These are phyloP conservation scores for Elsinoe perseae DNA, from an alignment of 2,329 filamentous ascomycete species.

Conservation along the genomic window DNA sequence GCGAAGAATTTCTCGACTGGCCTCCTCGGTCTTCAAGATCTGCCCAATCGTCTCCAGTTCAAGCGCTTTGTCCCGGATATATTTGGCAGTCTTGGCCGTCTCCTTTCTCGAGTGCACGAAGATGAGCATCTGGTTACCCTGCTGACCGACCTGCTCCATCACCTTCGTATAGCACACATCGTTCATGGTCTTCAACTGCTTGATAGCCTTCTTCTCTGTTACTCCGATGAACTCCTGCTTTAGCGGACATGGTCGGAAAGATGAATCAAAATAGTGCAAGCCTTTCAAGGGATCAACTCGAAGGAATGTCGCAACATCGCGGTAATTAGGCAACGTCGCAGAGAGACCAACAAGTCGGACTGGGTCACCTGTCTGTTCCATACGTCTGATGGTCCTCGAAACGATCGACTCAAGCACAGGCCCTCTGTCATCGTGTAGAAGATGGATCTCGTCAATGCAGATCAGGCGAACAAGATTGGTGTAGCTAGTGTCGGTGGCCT, in stretches of 20 bases:
- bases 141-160: conserved; percentile 85
- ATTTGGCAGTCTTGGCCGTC: conserved; percentile 93
- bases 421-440: conserved; percentile 94
- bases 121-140: conserved; percentile 96
- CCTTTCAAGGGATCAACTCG: conserved; percentile 79
- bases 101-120: conserved; percentile 98
- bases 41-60: conserved; percentile 95
- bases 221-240: conserved; percentile 97
- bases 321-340: conserved; percentile 92
- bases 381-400: conserved; percentile 82
- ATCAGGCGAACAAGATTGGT: conserved; percentile 93
- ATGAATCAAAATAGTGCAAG: conserved; percentile 92
- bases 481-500: conserved; percentile 93
- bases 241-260: conserved; percentile 85
- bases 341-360: conserved; percentile 88
- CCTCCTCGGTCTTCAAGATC: conserved; percentile 86
- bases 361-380: conserved; percentile 87
- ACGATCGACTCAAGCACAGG: conserved; percentile 97
- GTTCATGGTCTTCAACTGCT: conserved; percentile 98
- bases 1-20: conserved; percentile 77
- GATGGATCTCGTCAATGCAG: conserved; percentile 96
- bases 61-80: conserved; percentile 93
- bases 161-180: conserved; percentile 98
- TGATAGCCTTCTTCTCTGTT: conserved; percentile 96
- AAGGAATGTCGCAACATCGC: conserved; percentile 90